Evolutionary conservation across 2,329 filamentous ascomycete genomes (phyloP), one percentile per base, ranked within the genome.

Genomic region (Coleophoma cylindrospora): DNA sequence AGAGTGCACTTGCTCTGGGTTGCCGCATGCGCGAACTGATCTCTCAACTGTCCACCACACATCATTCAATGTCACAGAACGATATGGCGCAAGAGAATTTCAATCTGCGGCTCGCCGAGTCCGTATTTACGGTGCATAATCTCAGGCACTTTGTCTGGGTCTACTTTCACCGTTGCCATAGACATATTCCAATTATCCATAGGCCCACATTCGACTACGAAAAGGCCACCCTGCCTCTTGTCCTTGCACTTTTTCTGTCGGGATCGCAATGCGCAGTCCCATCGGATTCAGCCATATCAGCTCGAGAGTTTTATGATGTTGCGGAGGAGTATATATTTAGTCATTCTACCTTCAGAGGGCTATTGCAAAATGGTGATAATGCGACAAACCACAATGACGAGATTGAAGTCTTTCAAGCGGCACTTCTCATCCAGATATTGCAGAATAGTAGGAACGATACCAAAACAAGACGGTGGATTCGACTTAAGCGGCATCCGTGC

Each of bases 111-210:
- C 34, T 36, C n/a, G 34, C 34, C 10, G 34, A n/a, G 10, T 10
- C n/a, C n/a, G 10, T 36, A 10, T 56, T 73, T 14, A 71, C 67
- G 1, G 66, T 67, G 1, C 56, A 60, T 1, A 67, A 67, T 34
- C 68, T 73, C 17, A 63, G 64, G 17, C 70, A 68, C 47, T 73
- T 68, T 50, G 57, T 69, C 8, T 57, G 58, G 3, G 58, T 73
- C 4, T 53, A 43, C 33, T 53, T 53, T 14, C 33, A 49, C 4
- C 34, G 51, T 19, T 47, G 45, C 45, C 44, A 54, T 49, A 45
- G 36, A 4, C 40, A 54, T 47, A 41, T 37, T 41, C 40, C 49
- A 15, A 40, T 54, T 9, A 13, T 54, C 12, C 52, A 54, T 15
- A 45, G 33, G 9, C 50, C 50, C 15, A 43, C 49, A 19, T 54